Evolutionary conservation across 345 rosid genomes (phyloP).

Genomic region (Streptanthus diversifolius): DNA sequence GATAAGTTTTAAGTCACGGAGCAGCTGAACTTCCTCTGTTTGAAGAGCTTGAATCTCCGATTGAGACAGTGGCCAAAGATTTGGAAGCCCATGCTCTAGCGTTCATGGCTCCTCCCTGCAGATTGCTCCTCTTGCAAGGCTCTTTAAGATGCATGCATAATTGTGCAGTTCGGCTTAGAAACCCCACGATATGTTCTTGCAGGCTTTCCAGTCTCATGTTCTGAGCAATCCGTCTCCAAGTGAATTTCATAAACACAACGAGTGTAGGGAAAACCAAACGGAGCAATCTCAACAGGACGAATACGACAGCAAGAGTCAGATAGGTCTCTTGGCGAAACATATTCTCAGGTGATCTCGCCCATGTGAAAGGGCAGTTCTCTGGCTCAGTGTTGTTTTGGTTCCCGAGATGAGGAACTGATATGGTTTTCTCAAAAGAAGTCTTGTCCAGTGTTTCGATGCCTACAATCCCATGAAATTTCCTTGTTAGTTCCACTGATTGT

Average conservation of each 20-base stretch:
- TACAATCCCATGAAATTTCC: neutral
- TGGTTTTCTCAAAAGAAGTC: slow-evolving; percentile 38
- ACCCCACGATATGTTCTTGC: slow-evolving; percentile 59
- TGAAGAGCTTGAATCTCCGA: slow-evolving; percentile 70
- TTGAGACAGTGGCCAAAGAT: slow-evolving; percentile 88
- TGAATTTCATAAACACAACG: slow-evolving; percentile 36
- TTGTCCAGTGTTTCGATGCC: slow-evolving; percentile 44
- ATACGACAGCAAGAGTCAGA: slow-evolving; percentile 64
- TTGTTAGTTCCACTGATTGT: slow-evolving; percentile 15
- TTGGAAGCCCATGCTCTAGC: slow-evolving; percentile 94
- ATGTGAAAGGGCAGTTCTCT: slow-evolving; percentile 88
- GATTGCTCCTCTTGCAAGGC: slow-evolving; percentile 72
- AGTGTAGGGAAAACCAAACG: slow-evolving; percentile 55
- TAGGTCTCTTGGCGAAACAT: slow-evolving; percentile 77
- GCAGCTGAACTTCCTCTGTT: slow-evolving; percentile 43
- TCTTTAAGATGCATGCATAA: slow-evolving; percentile 55
- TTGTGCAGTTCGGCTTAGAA: slow-evolving; percentile 52
- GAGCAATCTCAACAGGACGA: slow-evolving; percentile 61
- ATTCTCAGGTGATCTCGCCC: slow-evolving; percentile 97
- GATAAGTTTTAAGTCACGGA: slow-evolving; percentile 11
- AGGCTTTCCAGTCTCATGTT: slow-evolving; percentile 51
- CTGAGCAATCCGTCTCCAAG: slow-evolving; percentile 48
- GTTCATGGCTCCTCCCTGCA: slow-evolving; percentile 88
- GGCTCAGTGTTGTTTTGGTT: slow-evolving; percentile 46
- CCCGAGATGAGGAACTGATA: slow-evolving; percentile 41